Base-by-base conservation (phyloP, 2,329 filamentous ascomycete genomes). In the Fusarium sp. region DNA sequence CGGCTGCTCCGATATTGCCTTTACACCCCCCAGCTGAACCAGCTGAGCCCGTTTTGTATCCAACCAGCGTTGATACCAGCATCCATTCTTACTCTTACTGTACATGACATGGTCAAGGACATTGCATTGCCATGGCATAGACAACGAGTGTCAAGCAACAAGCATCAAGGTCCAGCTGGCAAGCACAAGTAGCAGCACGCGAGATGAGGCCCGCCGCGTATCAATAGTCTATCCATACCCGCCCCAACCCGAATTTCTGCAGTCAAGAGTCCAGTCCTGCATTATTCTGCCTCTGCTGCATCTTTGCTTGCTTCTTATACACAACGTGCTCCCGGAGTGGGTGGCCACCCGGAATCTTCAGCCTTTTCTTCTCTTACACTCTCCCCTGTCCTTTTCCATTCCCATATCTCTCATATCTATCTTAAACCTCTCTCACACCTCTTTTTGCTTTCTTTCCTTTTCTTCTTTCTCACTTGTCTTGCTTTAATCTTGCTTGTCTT, bases 231-330 rank as follows among this genome's bases (percentile, higher is more conserved):
- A 66, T 39, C 56, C 68, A 62, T 72, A 71, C 67, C 71, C 69
- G 69, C 68, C 60, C 65, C 56, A 62, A 61, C 69, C 72, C 67
- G 71, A 58, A 45, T 52, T 51, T 71, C 60, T 72, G 49, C 66
- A 69, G 55, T 63, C 40, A 48, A 63, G 40, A 62, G 54, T 59
- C 39, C 58, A 59, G 58, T 59, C n/a, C 60, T 66, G 68, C 68
- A 63, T 66, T 55, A 58, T 61, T 62, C 45, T 51, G 38, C 51
- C 20, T 65, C 53, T 68, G 51, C 55, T 71, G 62, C 67, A 63
- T 69, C 44, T 61, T 42, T 71, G 46, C 56, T 70, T 72, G 67
- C 71, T 74, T 74, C 62, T 74, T 73, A 71, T 72, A 74, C 68
- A 64, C 53, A 57, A 66, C 60, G 44, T 51, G 54, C 56, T 63